phyloP scores from a whole-genome alignment of 345 rosid genomes.

The Sisymbrium irio region DNA sequence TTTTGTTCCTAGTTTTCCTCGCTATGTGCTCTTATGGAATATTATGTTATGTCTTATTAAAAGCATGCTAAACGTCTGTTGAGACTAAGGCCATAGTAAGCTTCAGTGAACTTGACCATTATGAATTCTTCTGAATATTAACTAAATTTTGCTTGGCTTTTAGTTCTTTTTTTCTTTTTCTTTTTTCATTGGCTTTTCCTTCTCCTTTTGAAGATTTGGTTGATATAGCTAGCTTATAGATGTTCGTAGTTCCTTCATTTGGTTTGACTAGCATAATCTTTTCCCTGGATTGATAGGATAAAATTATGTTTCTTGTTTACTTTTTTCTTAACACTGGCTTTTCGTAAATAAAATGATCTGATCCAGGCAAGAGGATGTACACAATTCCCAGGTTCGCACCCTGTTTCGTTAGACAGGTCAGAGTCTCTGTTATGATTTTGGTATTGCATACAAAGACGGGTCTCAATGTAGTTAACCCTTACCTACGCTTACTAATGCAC shows the following conservation, averaged over 20 bases:
- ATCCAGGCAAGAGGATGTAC: conserved; percentile 61
- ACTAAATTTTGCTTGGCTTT: not conserved
- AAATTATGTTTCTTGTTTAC: no score
- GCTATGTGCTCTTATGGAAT: not conserved
- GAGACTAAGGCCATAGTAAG: not conserved
- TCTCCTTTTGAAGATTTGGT: no score
- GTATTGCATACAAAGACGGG: not conserved
- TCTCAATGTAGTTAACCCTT: not conserved
- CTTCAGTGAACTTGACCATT: not conserved
- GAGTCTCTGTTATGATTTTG: conserved; percentile 18
- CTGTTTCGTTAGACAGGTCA: conserved; percentile 82
- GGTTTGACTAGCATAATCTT: no score
- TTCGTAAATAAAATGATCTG: not conserved
- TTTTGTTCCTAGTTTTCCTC: not conserved
- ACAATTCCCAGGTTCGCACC: conserved; percentile 84
- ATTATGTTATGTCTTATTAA: not conserved
- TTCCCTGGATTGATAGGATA: no score
- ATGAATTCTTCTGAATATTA: not conserved
- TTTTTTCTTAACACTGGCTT: no score
- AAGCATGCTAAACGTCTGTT: conserved; percentile 1
- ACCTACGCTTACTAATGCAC: conserved; percentile 28
- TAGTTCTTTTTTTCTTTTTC: no score
- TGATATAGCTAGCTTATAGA: no score
- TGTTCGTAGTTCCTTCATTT: no score
- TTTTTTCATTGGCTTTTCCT: no score